Evolutionary conservation across 164 flowering plant genomes (phyloP).

Genomic region (Macadamia integrifolia): DNA sequence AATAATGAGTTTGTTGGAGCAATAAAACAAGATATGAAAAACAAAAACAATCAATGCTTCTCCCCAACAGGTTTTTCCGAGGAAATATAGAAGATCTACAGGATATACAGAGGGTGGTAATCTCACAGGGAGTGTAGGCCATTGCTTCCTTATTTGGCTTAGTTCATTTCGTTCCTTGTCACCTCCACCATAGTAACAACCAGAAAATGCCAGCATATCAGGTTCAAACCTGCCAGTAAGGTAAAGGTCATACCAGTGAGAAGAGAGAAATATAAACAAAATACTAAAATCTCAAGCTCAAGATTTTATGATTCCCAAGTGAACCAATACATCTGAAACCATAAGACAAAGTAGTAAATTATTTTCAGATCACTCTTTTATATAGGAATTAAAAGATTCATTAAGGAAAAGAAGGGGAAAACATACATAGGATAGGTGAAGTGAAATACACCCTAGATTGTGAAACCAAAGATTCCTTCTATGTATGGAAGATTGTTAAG

Average conservation of each 20-base stretch:
- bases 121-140: conserved; percentile 95
- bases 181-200: conserved; percentile 96
- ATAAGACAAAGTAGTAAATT: too few species aligned
- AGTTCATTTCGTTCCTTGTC: conserved; percentile 85
- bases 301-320: neutral
- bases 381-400: too few species aligned
- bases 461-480: too few species aligned
- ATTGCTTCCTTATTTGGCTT: conserved; percentile 79
- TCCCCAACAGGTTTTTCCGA: neutral
- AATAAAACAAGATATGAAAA: neutral
- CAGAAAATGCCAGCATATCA: conserved; percentile 98
- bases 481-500: too few species aligned
- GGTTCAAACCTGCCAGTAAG: conserved; percentile 75
- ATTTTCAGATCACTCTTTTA: too few species aligned
- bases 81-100: neutral
- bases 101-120: conserved; percentile 3
- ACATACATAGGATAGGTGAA: too few species aligned
- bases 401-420: too few species aligned
- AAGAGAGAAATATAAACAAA: neutral
- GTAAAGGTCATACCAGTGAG: neutral
- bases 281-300: neutral
- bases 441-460: too few species aligned
- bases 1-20: neutral
- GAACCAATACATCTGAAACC: too few species aligned
- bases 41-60: neutral